Evolutionary conservation across 1,139 yeast genomes (phyloP).

Genomic region (Pichia sp.): DNA sequence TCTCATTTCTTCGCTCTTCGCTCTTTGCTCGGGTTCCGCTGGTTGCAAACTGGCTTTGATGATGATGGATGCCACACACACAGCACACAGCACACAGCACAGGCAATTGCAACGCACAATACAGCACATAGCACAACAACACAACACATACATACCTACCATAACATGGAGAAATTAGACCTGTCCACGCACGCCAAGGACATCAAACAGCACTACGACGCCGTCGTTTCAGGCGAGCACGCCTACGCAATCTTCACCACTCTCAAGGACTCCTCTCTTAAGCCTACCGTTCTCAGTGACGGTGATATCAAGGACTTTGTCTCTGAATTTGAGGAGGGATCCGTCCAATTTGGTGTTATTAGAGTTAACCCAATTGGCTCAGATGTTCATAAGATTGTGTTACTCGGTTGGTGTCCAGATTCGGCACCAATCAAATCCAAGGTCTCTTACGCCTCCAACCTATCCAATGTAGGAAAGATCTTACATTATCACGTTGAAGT

Average conservation of each 20-base stretch:
- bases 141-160: no score
- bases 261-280: conserved; percentile 47
- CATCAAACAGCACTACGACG: conserved; percentile 56
- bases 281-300: conserved; percentile 50
- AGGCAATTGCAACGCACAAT: no score
- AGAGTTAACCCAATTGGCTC: conserved; percentile 87
- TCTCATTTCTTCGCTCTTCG: no score
- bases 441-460: conserved; percentile 68
- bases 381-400: conserved; percentile 73
- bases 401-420: conserved; percentile 94
- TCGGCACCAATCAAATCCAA: conserved; percentile 71
- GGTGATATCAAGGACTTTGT: conserved; percentile 74
- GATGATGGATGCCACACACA: no score
- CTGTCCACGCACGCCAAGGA: conserved; percentile 50
- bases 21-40: no score
- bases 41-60: no score
- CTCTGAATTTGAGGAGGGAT: conserved; percentile 76
- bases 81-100: no score
- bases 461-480: conserved; percentile 63
- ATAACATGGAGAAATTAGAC: conserved; percentile 55
- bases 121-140: no score
- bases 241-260: conserved; percentile 63
- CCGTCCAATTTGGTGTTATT: conserved; percentile 85
- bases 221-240: conserved; percentile 55
- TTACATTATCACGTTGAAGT: conserved; percentile 93